phyloP scores from a whole-genome alignment of 2,329 filamentous ascomycete species.

The Hirsutella minnesotensis region DNA sequence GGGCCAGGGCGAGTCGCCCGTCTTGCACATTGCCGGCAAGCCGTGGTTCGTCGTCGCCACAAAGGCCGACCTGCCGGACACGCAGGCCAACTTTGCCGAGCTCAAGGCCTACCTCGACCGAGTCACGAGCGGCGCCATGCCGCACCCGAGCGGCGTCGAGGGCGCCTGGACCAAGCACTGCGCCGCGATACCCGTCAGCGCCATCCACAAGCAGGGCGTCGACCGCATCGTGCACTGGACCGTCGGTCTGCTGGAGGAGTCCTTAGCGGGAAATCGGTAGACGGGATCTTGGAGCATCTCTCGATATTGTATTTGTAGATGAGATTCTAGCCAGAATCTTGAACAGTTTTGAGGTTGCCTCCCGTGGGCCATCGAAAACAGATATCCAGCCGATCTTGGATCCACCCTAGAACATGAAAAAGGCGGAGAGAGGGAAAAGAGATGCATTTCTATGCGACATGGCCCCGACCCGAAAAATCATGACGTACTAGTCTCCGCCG shows the following conservation, averaged over 20 bases:
- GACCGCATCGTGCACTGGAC: slow-evolving; percentile 63
- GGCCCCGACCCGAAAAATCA: background rate
- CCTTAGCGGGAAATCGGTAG: slow-evolving; percentile 1
- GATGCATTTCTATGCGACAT: too few relatives aligned
- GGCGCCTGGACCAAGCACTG: slow-evolving; percentile 49
- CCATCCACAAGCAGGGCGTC: slow-evolving; percentile 76
- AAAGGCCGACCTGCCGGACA: slow-evolving; percentile 74
- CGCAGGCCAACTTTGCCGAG: slow-evolving; percentile 62
- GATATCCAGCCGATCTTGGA: too few relatives aligned
- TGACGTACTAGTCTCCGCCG: background rate
- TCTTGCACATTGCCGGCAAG: slow-evolving; percentile 77
- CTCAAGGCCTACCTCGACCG: slow-evolving; percentile 60
- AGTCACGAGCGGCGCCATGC: slow-evolving; percentile 48
- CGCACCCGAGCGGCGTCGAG: slow-evolving; percentile 61
- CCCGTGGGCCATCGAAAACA: background rate
- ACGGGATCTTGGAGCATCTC: background rate
- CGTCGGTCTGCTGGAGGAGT: slow-evolving; percentile 51
- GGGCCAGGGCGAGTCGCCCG: slow-evolving; percentile 13
- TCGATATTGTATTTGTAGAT: background rate
- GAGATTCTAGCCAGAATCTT: too few relatives aligned
- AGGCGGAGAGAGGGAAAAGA: too few relatives aligned
- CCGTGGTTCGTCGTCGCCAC: slow-evolving; percentile 95
- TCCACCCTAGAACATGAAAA: background rate
- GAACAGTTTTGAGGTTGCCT: too few relatives aligned
- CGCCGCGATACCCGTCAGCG: slow-evolving; percentile 73